Evolutionary conservation across 2,329 filamentous ascomycete genomes (phyloP), one percentile per base, ranked within the genome.

Genomic region (Volutella citrinella): DNA sequence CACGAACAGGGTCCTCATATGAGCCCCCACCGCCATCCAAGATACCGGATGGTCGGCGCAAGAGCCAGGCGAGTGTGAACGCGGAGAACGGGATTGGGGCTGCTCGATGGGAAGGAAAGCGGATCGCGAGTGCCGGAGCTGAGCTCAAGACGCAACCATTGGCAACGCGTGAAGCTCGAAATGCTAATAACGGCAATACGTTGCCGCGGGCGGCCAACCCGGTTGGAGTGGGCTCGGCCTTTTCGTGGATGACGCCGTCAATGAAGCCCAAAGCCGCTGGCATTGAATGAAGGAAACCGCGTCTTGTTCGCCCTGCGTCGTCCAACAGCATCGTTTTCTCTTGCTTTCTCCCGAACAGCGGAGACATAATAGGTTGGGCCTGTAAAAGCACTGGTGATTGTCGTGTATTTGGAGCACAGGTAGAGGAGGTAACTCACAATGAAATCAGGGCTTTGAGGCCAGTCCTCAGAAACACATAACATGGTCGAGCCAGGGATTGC

Each of bases 141-240:
- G 50, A 68, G 49, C 43, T 47, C 42, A 63, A 52, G 44, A 37
- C 35, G 22, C 49, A 41, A 33, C 52, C 51, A 32, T 65, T 32
- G 13, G 16, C 48, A 63, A 62, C 41, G 35, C 54, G 57, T 36
- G 61, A 66, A 28, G 46, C 50, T 23, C 63, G 65, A 34, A 66
- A 60, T 33, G 53, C 59, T n/a, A n/a, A n/a, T n/a, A n/a, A n/a
- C n/a, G n/a, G n/a, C 22, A 57, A 66, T 25, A 52, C 63, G 13
- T 55, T 68, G n/a, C 66, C 77, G 12, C 75, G 80, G 36, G 73
- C 79, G 7, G 71, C 79, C 19, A 97, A 97, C 55, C 91, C 93
- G 0, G 78, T 95, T 13, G 91, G 91, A 8, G 87, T 87, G n/a
- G 91, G 86, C 11, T 93, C 87, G 38, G 91, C 91, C 4, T 97